Conservation (phyloP, 2,329 filamentous ascomycete genomes). For the Claviceps monticola region DNA sequence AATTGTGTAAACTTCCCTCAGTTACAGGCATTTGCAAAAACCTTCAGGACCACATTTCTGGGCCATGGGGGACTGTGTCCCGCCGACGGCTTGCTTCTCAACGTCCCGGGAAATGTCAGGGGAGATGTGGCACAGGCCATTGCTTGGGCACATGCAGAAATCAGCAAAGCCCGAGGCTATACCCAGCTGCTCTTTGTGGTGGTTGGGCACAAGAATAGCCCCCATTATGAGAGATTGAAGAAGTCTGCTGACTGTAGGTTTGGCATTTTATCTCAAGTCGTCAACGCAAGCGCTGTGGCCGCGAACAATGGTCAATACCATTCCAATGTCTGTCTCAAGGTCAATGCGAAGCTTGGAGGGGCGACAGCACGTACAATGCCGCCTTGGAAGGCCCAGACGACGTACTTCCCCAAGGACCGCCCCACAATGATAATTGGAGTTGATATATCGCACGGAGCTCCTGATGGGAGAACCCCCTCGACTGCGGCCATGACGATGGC, state of each 20-base stretch:
- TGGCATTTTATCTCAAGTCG: constrained; percentile 69
- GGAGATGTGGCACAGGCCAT: constrained; percentile 39
- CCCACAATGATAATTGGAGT: constrained; percentile 75
- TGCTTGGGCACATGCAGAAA: constrained; percentile 24
- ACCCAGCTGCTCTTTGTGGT: constrained; percentile 75
- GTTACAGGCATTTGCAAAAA: constrained; percentile 19
- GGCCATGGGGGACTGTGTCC: constrained; percentile 34
- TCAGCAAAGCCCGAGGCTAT: constrained; percentile 38
- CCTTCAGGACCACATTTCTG: constrained; percentile 32
- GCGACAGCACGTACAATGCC: constrained; percentile 41
- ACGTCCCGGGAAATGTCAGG: constrained; percentile 16
- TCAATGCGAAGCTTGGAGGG: constrained; percentile 90
- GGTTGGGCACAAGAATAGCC: constrained; percentile 54
- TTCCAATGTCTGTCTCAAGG: constrained; percentile 91
- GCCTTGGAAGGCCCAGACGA: constrained; percentile 18
- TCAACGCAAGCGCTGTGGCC: constrained; percentile 56
- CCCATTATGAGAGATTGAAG: constrained; percentile 75
- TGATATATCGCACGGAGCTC: constrained; percentile 75
- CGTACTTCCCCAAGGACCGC: constrained; percentile 28
- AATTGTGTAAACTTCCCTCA: constrained; percentile 31
- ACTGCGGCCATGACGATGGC: constrained; percentile 83
- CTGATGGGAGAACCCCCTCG: constrained; percentile 53
- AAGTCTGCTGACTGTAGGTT: constrained; percentile 76
- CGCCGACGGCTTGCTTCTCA: constrained; percentile 20
- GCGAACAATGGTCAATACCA: constrained; percentile 70